Evolutionary conservation across 495 filamentous ascomycete species (phyloP).

Genomic region (Corynascus novoguineensis): DNA sequence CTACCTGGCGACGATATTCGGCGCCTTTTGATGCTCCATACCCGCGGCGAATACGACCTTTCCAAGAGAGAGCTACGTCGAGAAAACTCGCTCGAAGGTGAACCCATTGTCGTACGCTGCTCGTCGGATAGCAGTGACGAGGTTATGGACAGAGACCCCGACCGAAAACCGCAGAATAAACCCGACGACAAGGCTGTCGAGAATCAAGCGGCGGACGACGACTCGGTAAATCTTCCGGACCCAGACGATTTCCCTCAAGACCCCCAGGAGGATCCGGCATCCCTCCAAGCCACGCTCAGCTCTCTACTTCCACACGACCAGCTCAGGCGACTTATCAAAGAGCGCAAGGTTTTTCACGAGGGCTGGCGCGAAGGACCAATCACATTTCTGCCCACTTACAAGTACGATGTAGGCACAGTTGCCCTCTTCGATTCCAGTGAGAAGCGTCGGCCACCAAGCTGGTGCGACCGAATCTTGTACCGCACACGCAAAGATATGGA

Average conservation of each 20-base stretch:
- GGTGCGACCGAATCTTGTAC: slow-evolving; percentile 96
- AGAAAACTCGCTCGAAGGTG: slow-evolving; percentile 36
- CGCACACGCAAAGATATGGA: slow-evolving; percentile 65
- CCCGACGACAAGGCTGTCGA: slow-evolving; percentile 18
- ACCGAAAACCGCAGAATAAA: slow-evolving; percentile 10
- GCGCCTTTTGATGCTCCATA: slow-evolving; percentile 74
- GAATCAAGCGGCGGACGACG: slow-evolving; percentile 30
- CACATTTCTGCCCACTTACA: slow-evolving; percentile 86
- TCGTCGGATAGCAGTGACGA: slow-evolving; percentile 34
- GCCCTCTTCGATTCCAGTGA: slow-evolving; percentile 91
- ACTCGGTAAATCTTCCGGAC: slow-evolving; percentile 42
- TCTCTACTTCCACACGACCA: slow-evolving; percentile 90
- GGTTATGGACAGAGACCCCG: slow-evolving; percentile 23
- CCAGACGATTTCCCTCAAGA: slow-evolving; percentile 52
- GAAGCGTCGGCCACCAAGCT: slow-evolving; percentile 86
- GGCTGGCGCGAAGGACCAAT: slow-evolving; percentile 91
- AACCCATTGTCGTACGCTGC: slow-evolving; percentile 37
- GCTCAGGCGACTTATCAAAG: slow-evolving; percentile 64
- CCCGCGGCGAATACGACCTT: slow-evolving; percentile 66
- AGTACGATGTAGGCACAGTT: slow-evolving; percentile 93
- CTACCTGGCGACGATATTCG: slow-evolving; percentile 88
- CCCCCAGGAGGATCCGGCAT: slow-evolving; percentile 48
- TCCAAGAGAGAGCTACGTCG: slow-evolving; percentile 32
- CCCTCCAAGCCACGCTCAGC: slow-evolving; percentile 74
- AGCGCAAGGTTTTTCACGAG: slow-evolving; percentile 74